These are phyloP conservation scores for Musa beccarii DNA, from an alignment of 176 grass and related monocot species.

Conservation along the genomic window DNA sequence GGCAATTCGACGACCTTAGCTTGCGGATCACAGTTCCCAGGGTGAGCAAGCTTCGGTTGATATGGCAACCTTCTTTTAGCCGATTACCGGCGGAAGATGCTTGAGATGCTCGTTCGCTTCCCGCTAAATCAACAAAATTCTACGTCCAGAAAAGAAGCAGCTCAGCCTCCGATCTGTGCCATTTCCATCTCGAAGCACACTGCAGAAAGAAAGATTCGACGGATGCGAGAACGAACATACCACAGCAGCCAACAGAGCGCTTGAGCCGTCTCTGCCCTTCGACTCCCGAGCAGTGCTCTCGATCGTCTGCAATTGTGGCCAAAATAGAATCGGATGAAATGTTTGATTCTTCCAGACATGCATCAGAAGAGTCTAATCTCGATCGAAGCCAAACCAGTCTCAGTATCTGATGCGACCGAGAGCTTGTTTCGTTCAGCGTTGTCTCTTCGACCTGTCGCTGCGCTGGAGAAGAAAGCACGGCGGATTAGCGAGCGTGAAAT, in stretches of 20 bases:
- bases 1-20: slow-evolving; percentile 51
- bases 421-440: slow-evolving; percentile 67
- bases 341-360: not conserved
- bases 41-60: slow-evolving; percentile 83
- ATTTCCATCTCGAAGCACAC: not conserved
- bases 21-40: slow-evolving; percentile 93
- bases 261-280: slow-evolving; percentile 41
- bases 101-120: slow-evolving; percentile 88
- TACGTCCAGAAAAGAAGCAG: slow-evolving; percentile 10
- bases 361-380: not conserved
- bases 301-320: slow-evolving; percentile 35
- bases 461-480: slow-evolving; percentile 30
- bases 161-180: not conserved
- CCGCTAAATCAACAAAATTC: slow-evolving; percentile 97
- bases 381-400: slow-evolving; percentile 44
- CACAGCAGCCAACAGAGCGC: slow-evolving; percentile 52
- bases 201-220: too few species aligned
- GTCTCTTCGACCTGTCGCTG: slow-evolving; percentile 90
- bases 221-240: not conserved
- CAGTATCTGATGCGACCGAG: slow-evolving; percentile 95
- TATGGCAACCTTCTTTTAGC: slow-evolving; percentile 90
- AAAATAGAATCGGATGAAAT: not conserved
- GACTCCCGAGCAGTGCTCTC: slow-evolving; percentile 58
- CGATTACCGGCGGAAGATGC: slow-evolving; percentile 49
- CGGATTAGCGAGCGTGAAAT: too few species aligned